Evolutionary conservation across 176 grass and related monocot genomes (phyloP).

Genomic region (Oryza nivara): DNA sequence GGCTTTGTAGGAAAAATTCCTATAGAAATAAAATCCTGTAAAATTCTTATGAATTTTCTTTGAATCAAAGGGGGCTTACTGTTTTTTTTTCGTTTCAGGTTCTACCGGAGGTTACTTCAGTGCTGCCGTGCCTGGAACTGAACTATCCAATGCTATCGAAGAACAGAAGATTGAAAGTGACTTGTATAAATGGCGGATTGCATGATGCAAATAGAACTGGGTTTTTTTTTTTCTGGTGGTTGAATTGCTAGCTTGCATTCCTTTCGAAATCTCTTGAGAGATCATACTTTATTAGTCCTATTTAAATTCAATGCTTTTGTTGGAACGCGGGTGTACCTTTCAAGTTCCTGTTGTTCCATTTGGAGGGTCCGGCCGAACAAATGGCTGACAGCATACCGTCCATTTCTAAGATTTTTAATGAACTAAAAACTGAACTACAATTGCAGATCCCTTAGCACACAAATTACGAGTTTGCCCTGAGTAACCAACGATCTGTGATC

Average conservation of each 20-base stretch:
- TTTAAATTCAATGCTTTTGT: constrained; percentile 10
- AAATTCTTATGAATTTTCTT: too few species aligned
- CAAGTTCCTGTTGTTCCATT: not conserved
- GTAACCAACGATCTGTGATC: not conserved
- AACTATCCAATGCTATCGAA: not conserved
- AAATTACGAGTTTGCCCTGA: not conserved
- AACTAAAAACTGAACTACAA: not conserved
- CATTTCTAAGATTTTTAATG: constrained; percentile 19
- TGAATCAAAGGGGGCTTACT: too few species aligned
- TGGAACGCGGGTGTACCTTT: constrained; percentile 28
- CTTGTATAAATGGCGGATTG: not conserved
- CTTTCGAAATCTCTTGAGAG: constrained; percentile 5
- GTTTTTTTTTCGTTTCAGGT: too few species aligned
- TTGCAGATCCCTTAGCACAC: not conserved
- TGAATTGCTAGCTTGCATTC: not conserved
- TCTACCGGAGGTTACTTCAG: not conserved
- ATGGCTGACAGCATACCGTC: not conserved
- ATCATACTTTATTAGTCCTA: not conserved
- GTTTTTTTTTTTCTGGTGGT: constrained; percentile 11
- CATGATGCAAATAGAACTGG: not conserved
- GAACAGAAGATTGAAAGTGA: constrained; percentile 21
- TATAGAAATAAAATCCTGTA: too few species aligned
- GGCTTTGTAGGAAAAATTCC: too few species aligned
- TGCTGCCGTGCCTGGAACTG: too few species aligned
- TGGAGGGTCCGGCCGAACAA: not conserved